Evolutionary conservation across 2,329 filamentous ascomycete species (phyloP).

Genomic region (Xylariaceae sp.): DNA sequence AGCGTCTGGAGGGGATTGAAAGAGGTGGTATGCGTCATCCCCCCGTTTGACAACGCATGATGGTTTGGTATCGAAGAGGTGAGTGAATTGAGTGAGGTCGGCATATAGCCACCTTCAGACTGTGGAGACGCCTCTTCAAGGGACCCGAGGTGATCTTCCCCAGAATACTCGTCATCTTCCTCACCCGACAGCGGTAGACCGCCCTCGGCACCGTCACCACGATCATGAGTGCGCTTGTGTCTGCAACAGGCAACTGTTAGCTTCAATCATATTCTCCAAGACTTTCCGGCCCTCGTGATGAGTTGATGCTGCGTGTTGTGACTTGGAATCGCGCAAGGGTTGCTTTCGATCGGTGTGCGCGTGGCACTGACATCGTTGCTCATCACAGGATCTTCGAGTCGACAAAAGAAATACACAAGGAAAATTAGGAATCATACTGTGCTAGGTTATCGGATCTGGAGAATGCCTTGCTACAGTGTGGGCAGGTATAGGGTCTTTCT

Average conservation of each 20-base stretch:
- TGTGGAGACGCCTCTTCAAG: slow-evolving; percentile 80
- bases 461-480: slow-evolving; percentile 98
- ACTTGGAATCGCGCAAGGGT: slow-evolving; percentile 38
- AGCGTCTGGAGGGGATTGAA: slow-evolving; percentile 67
- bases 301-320: slow-evolving; percentile 47
- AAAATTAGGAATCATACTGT: slow-evolving; percentile 71
- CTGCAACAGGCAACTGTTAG: slow-evolving; percentile 62
- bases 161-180: slow-evolving; percentile 81
- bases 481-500: slow-evolving; percentile 97
- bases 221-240: slow-evolving; percentile 80
- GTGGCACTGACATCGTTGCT: slow-evolving; percentile 49
- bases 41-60: slow-evolving; percentile 38
- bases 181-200: slow-evolving; percentile 75
- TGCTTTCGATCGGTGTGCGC: slow-evolving; percentile 40
- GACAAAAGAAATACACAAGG: slow-evolving; percentile 48
- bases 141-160: slow-evolving; percentile 83
- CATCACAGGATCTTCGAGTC: slow-evolving; percentile 48
- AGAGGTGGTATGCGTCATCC: slow-evolving; percentile 46
- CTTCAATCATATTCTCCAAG: slow-evolving; percentile 5
- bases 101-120: slow-evolving; percentile 69
- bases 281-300: slow-evolving; percentile 40
- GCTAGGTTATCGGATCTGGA: slow-evolving; percentile 98
- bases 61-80: slow-evolving; percentile 45
- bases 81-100: slow-evolving; percentile 57
- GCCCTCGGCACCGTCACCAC: slow-evolving; percentile 65